phyloP scores from a whole-genome alignment of 495 filamentous ascomycete species.

The Jackrogersella minutella region DNA sequence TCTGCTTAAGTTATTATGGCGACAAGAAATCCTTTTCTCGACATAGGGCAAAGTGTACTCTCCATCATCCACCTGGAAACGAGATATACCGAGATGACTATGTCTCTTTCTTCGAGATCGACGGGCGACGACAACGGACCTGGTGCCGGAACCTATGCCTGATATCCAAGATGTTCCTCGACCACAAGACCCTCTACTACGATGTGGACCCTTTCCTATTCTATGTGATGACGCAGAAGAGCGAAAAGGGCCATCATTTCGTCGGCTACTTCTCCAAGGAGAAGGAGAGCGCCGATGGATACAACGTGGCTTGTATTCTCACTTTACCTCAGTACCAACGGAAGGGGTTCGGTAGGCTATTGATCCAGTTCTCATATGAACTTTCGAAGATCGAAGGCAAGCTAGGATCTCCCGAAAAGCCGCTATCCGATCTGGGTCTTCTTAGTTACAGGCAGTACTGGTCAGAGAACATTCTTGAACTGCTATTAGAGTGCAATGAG shows the following conservation, averaged over 20 bases:
- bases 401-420: constrained; percentile 94
- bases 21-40: constrained; percentile 78
- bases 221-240: constrained; percentile 94
- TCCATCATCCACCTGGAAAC: constrained; percentile 94
- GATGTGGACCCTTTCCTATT: constrained; percentile 98
- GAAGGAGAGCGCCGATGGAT: constrained; percentile 93
- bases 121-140: constrained; percentile 90
- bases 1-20: constrained; percentile 91
- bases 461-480: constrained; percentile 89
- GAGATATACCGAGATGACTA: constrained; percentile 97
- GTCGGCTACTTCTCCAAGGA: constrained; percentile 99
- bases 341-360: constrained; percentile 87
- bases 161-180: constrained; percentile 93
- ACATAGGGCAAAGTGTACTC: constrained; percentile 88
- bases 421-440: constrained; percentile 89
- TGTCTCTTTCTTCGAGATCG: constrained; percentile 97
- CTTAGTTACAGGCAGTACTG: constrained; percentile 95
- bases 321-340: constrained; percentile 96
- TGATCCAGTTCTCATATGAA: constrained; percentile 98
- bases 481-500: constrained; percentile 71
- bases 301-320: constrained; percentile 97
- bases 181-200: constrained; percentile 99
- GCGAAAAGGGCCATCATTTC: constrained; percentile 86
- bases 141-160: constrained; percentile 98
- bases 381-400: constrained; percentile 94